These are phyloP conservation scores for Beauveria asiatica DNA, from an alignment of 2,329 filamentous ascomycete species.

Conservation along the genomic window DNA sequence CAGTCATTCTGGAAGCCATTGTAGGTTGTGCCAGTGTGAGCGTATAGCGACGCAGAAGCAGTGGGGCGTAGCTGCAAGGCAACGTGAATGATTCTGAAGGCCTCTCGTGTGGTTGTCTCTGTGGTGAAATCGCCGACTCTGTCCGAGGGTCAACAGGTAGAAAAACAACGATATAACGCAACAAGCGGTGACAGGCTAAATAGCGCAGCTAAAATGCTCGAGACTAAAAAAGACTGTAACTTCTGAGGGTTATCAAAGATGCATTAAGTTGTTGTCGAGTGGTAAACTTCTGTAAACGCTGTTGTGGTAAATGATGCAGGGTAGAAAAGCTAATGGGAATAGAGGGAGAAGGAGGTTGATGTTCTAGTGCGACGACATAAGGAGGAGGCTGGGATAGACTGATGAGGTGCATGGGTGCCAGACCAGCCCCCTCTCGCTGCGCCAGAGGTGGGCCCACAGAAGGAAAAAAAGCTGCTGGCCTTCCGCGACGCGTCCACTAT, in stretches of 20 bases:
- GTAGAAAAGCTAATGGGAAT: conserved; percentile 7
- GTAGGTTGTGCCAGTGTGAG: neutral
- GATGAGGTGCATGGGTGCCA: conserved; percentile 2
- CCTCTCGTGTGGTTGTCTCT: neutral
- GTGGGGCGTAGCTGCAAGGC: neutral
- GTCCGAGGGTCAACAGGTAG: neutral
- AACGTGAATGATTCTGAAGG: neutral
- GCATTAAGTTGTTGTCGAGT: conserved; percentile 1
- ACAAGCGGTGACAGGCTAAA: neutral
- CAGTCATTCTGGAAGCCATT: conserved; percentile 25
- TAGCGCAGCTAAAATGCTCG: neutral
- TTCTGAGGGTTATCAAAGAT: neutral
- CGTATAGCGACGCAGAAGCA: neutral
- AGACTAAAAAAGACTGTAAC: conserved; percentile 2
- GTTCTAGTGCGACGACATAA: conserved; percentile 9
- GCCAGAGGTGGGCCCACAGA: neutral
- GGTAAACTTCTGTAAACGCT: neutral
- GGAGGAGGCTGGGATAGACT: conserved; percentile 12
- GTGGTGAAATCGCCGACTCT: neutral
- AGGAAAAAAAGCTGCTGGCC: neutral
- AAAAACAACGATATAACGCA: neutral
- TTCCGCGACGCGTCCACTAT: neutral
- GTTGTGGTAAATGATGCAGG: conserved; percentile 7
- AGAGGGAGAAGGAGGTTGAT: conserved; percentile 7
- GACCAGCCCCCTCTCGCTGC: conserved; percentile 10